Conservation (phyloP, 805 yeast species). For the Lachancea sp. region DNA sequence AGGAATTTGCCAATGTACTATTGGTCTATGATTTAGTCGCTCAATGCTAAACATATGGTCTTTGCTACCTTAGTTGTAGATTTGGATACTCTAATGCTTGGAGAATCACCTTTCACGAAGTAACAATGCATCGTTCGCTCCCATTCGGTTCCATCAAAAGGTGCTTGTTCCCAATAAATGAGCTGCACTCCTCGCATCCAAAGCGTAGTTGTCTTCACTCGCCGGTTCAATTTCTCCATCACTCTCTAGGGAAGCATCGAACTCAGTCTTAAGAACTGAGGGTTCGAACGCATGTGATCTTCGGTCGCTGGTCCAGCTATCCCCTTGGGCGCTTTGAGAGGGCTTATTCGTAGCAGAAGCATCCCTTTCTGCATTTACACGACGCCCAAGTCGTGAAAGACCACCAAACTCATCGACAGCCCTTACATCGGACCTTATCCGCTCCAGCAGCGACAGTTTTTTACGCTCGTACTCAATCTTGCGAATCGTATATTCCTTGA, state of each 20-base stretch:
- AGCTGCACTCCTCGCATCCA: constrained; percentile 85
- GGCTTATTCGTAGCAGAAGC: constrained; percentile 12
- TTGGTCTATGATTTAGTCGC: too few species aligned
- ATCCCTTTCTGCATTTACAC: constrained; percentile 27
- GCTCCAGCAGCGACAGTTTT: constrained; percentile 65
- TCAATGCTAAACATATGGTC: too few species aligned
- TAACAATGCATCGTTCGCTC: too few species aligned
- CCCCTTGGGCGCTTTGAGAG: constrained; percentile 47
- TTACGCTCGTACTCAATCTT: constrained; percentile 84
- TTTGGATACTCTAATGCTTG: too few species aligned
- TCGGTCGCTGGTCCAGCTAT: constrained; percentile 54
- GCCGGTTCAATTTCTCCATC: constrained; percentile 10
- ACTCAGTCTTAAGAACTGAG: constrained; percentile 23
- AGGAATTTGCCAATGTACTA: too few species aligned
- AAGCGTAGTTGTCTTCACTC: constrained; percentile 30
- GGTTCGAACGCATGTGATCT: constrained; percentile 26
- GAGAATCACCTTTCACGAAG: too few species aligned
- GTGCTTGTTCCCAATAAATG: constrained; percentile 69
- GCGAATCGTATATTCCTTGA: constrained; percentile 57
- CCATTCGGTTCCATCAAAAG: constrained; percentile 39
- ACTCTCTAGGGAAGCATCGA: constrained; percentile 17
- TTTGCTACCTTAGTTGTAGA: too few species aligned
- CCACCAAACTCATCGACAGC: constrained; percentile 75
- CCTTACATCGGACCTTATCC: constrained; percentile 63
- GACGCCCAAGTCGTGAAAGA: constrained; percentile 64